phyloP scores from a whole-genome alignment of 2,329 filamentous ascomycete species.

The Pseudocercospora fuligena region DNA sequence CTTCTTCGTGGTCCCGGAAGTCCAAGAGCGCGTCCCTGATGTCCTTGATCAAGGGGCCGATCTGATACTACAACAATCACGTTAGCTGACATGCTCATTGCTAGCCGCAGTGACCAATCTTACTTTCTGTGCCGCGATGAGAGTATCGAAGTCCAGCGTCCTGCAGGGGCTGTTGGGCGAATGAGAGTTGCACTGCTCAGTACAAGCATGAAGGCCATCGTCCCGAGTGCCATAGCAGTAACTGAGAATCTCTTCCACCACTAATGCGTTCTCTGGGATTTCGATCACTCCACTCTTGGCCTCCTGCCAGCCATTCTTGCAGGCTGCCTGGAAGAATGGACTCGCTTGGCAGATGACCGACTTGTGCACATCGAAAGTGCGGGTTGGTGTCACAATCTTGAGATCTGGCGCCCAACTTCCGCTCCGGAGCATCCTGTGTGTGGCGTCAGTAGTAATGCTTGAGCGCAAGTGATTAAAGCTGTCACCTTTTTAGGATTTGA shows the following conservation, averaged over 20 bases:
- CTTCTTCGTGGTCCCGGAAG: no score
- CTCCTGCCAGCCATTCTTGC: conserved; percentile 1
- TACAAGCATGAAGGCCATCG: background rate
- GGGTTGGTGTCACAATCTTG: background rate
- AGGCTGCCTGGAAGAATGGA: conserved; percentile 16
- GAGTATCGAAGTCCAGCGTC: background rate
- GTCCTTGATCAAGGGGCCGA: background rate
- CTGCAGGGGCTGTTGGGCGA: background rate
- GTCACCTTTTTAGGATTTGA: no score
- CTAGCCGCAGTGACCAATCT: no score
- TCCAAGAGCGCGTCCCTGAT: no score
- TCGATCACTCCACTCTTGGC: conserved; percentile 2
- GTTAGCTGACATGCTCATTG: no score
- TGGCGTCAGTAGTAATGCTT: no score
- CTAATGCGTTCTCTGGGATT: background rate
- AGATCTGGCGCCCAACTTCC: background rate
- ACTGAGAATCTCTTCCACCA: conserved; percentile 6
- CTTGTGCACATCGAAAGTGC: conserved; percentile 19
- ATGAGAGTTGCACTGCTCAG: background rate
- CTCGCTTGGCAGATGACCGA: conserved; percentile 15
- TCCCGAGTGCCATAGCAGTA: conserved; percentile 3
- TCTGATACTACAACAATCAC: background rate
- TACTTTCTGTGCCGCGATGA: background rate
- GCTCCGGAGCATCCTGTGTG: background rate
- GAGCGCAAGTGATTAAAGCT: no score